Conservation (phyloP, 306 rosid species). For the Sechiopsis laciniata region DNA sequence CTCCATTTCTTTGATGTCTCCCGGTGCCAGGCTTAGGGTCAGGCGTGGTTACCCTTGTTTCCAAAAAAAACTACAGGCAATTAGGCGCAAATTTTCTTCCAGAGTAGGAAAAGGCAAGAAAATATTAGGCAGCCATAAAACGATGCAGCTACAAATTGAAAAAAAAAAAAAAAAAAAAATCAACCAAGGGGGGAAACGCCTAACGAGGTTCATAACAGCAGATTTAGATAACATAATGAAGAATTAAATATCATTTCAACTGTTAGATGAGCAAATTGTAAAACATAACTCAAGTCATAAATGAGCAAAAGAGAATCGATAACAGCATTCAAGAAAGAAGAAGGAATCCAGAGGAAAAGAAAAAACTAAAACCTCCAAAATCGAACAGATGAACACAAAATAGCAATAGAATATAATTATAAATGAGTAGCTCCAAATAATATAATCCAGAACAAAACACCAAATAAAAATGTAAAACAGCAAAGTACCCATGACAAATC, state of each 20-base stretch:
- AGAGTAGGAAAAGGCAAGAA: no score
- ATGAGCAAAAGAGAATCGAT: background rate
- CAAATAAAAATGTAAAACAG: background rate
- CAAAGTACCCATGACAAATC: slow-evolving; percentile 78
- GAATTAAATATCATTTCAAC: background rate
- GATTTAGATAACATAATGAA: background rate
- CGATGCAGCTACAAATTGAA: no score
- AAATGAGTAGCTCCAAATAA: background rate
- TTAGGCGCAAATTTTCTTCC: no score
- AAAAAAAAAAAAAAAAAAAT: no score
- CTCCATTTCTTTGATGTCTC: no score
- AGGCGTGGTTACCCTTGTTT: no score
- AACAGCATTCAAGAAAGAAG: background rate
- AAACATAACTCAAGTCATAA: no score
- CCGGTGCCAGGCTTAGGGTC: no score
- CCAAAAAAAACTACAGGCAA: no score
- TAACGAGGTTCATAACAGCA: background rate
- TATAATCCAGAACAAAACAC: background rate
- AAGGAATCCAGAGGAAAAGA: background rate
- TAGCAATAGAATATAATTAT: background rate
- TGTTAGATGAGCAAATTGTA: background rate
- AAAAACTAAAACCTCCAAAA: background rate
- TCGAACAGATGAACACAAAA: background rate
- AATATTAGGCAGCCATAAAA: no score
- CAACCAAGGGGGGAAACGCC: background rate